Evolutionary conservation across 805 yeast genomes (phyloP), one percentile per base, ranked within the genome.

Genomic region (Candida pini): DNA sequence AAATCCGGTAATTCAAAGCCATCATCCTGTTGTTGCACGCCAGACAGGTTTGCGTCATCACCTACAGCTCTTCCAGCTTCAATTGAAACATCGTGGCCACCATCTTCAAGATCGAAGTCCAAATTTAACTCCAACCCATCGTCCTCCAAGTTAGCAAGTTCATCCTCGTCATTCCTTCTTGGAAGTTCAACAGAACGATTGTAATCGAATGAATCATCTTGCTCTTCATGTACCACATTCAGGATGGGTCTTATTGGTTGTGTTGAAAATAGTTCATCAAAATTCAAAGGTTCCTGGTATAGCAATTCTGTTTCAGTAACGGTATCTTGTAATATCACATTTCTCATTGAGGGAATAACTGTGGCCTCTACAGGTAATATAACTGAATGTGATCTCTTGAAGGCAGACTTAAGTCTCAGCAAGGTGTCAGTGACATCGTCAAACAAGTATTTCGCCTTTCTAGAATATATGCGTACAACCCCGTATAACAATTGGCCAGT

Each of bases 401-500:
- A 82, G 3, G 85, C 73, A 23, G 81, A 71, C 51, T 82, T 84
- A 51, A 88, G 65, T 48, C 78, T 81, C 44, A 76, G 60, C 39
- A 87, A 58, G 4, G 87, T 81, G 46, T 84, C 94, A 31, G 78
- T 71, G 26, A 86, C 90, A 53, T 89, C 97, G 36, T 86, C 94
- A 32, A 83, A 64, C 17, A 89, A 63, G 45, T 84, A 84, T 47
- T 81, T 81, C 18, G 96, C 86, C 58, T 89, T 85, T 40, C 90
- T 67, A 9, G 92, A 79, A 58, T 87, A 89, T 16, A 89, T 89
- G 38, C 86, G 69, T 23, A 86, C 94, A 4, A 89, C 86, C 33
- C 96, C 97, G 36, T 83, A 76, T 26, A 89, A 64, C 34, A 89
- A 65, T 53, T 88, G 96, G 4, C 96, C 95, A 1, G 95, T 82